Base-by-base conservation (phyloP, 495 filamentous ascomycete genomes). In the Bathelium albidoporum region DNA sequence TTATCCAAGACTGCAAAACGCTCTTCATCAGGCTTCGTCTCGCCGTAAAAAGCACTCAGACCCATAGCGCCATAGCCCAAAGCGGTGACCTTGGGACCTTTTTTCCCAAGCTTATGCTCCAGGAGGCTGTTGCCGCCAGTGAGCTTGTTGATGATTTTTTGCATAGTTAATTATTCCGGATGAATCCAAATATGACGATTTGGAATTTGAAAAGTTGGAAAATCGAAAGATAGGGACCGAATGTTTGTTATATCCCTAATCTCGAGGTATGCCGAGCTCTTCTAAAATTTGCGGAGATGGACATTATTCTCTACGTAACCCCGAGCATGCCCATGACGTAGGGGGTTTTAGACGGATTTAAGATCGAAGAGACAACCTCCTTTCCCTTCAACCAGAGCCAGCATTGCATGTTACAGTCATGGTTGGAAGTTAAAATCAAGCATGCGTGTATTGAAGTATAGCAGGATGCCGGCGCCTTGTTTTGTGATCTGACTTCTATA, bases 1-100 rank as follows among this genome's bases (percentile, higher is more conserved):
- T 64, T 62, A 64, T 72, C 70, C 53, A 72, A 66, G 10, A 72
- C 52, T n/a, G 62, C 63, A 49, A 72, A 65, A 45, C 70, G 70
- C 32, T 72, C 70, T 28, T 62, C 59, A 55, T 72, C 70, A 0
- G 68, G 68, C 64, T 70, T 70, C 2, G 63, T 61, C 14, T 36
- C 29, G 53, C 70, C 70, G 61, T 72, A 72, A 49, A 72, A 70
- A 49, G 68, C 68, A 45, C 64, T 66, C 61, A 59, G 65, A 26
- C 44, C 55, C 63, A 61, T 45, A 11, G 58, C 58, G 24, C 60
- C 60, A 49, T 61, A 58, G 32, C 43, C 32, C n/a, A 62, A 28
- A 16, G 59, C 58, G 10, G 58, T 62, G 32, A 65, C 39, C 32
- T 55, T 43, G 2, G 59, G 63, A 36, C 63, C 59, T 63, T 39